Percentiles rank a stretch among this genome's conserved stretches.
Conservation (phyloP, 257 asterid genomes). For the Asclepias syriaca region DNA sequence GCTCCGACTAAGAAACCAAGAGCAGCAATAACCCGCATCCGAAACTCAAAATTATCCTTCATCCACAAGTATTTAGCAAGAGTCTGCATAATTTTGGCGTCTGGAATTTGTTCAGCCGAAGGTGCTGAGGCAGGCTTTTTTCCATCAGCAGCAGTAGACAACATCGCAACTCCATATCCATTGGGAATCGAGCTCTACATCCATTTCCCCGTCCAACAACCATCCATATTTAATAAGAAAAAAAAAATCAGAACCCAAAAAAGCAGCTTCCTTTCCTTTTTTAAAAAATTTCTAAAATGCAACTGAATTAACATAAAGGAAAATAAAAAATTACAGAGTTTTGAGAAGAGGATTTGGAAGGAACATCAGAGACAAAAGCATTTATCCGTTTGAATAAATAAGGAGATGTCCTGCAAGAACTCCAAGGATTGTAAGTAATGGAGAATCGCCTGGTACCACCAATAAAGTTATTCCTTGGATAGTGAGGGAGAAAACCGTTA, state of each 20-base stretch:
- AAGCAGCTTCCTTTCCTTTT: not conserved
- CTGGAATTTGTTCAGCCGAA: constrained; percentile 41
- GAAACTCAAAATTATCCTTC: constrained; percentile 80
- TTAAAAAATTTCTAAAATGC: not conserved
- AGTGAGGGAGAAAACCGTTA: not conserved
- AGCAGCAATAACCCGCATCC: constrained; percentile 77
- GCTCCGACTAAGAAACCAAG: constrained; percentile 82
- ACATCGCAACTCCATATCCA: constrained; percentile 43
- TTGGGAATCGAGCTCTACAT: constrained; percentile 37
- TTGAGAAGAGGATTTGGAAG: constrained; percentile 46
- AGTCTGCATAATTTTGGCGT: constrained; percentile 56
- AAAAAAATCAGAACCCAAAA: not conserved
- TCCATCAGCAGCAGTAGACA: constrained; percentile 44
- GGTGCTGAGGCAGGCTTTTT: constrained; percentile 25
- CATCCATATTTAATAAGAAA: not conserved
- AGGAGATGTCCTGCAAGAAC: constrained; percentile 37
- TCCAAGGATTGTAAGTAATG: constrained; percentile 35
- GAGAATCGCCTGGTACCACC: constrained; percentile 33
- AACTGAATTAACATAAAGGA: not conserved
- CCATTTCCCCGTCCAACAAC: not conserved
- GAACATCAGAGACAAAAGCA: constrained; percentile 62
- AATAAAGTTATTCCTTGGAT: constrained; percentile 11
- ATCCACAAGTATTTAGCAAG: constrained; percentile 79
- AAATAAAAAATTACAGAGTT: constrained; percentile 30
- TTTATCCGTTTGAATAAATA: constrained; percentile 34